Percentiles rank a stretch among this genome's conserved stretches.
phyloP scores from a whole-genome alignment of 2,329 filamentous ascomycete species.

The Aspergillus amoenus region DNA sequence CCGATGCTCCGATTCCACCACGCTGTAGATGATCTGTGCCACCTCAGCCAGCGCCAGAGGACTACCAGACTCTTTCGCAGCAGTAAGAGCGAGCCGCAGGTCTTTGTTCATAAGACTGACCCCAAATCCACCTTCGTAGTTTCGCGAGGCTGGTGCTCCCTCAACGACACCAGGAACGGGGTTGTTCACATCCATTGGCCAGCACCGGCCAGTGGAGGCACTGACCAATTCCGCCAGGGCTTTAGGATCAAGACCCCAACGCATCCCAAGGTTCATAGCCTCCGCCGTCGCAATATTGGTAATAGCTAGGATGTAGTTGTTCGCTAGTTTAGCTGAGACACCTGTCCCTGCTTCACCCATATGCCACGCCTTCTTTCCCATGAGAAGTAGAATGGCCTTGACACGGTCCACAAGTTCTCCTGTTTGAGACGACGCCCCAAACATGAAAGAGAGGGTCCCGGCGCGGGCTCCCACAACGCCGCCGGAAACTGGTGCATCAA shows the following conservation, averaged over 20 bases:
- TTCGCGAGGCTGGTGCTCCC: slow-evolving; percentile 70
- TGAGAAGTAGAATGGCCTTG: slow-evolving; percentile 69
- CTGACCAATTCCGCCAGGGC: slow-evolving; percentile 85
- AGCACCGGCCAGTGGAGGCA: slow-evolving; percentile 88
- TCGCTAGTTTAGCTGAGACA: slow-evolving; percentile 88
- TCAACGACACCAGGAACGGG: slow-evolving; percentile 83
- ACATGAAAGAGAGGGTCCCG: slow-evolving; percentile 93
- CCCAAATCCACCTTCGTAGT: slow-evolving; percentile 76
- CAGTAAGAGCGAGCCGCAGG: slow-evolving; percentile 68
- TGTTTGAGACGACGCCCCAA: slow-evolving; percentile 61
- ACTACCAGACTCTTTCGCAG: slow-evolving; percentile 66
- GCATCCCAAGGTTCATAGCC: slow-evolving; percentile 65
- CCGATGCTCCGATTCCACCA: slow-evolving; percentile 61
- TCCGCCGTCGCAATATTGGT: slow-evolving; percentile 78
- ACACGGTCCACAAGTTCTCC: slow-evolving; percentile 60
- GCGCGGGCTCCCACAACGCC: slow-evolving; percentile 88
- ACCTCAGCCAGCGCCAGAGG: slow-evolving; percentile 63
- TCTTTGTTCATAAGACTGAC: slow-evolving; percentile 81
- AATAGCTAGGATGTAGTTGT: slow-evolving; percentile 93
- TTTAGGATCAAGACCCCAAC: slow-evolving; percentile 62
- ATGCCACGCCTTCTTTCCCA: slow-evolving; percentile 85
- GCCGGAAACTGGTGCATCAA: slow-evolving; percentile 96
- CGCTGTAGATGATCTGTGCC: slow-evolving; percentile 67
- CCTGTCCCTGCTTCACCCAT: slow-evolving; percentile 83
- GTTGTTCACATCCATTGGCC: slow-evolving; percentile 95